Evolutionary conservation across 192 early-diverging fungal genomes (phyloP).

Genomic region (Rhizophagus prolifer): DNA sequence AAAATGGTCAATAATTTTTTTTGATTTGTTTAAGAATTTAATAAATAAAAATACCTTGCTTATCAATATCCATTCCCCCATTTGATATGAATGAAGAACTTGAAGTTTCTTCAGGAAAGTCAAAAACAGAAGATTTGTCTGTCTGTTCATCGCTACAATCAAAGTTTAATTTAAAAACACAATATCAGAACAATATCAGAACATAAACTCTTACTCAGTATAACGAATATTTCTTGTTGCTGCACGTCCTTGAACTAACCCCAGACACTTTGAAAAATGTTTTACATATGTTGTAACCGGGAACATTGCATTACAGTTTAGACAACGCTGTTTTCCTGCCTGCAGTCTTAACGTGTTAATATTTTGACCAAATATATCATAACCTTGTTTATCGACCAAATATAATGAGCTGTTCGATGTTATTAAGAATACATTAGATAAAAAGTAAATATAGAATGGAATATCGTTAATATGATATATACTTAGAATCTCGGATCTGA

Average conservation of each 20-base stretch:
- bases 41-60: not conserved
- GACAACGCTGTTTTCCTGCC: not conserved
- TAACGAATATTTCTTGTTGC: not conserved
- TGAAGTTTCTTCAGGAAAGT: not conserved
- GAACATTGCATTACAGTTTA: not conserved
- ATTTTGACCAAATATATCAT: not conserved
- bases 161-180: not conserved
- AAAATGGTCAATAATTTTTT: not conserved
- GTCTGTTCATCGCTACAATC: not conserved
- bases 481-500: not conserved
- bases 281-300: not conserved
- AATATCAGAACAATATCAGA: not conserved
- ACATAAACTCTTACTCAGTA: not conserved
- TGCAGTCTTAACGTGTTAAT: not conserved
- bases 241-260: not conserved
- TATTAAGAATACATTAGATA: no score
- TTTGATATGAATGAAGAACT: not conserved
- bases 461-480: not conserved
- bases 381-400: not conserved
- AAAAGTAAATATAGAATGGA: not conserved
- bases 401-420: not conserved
- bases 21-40: no score
- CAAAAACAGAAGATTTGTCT: not conserved
- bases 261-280: not conserved
- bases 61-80: not conserved